Percentiles rank a stretch among this genome's conserved stretches.
phyloP scores from a whole-genome alignment of 2,329 filamentous ascomycete genomes.

The Cladosporium sp. region DNA sequence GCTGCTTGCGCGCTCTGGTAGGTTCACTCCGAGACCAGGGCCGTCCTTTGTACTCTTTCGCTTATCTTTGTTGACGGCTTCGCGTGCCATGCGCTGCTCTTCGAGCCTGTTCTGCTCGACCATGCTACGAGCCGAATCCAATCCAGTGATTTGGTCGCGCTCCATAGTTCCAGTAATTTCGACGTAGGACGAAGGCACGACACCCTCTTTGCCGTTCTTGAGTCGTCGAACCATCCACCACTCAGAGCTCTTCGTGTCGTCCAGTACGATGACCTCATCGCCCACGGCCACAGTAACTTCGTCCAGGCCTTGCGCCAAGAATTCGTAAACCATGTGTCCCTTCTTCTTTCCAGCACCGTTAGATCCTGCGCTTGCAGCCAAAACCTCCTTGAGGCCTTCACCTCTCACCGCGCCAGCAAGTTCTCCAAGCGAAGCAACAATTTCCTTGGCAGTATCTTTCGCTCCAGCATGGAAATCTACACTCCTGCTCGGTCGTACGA shows the following conservation, averaged over 20 bases:
- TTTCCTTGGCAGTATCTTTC: conserved; percentile 94
- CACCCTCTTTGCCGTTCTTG: conserved; percentile 90
- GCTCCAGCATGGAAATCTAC: conserved; percentile 95
- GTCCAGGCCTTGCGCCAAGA: conserved; percentile 92
- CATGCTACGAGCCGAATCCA: conserved; percentile 60
- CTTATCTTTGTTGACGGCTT: conserved; percentile 64
- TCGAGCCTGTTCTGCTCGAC: conserved; percentile 75
- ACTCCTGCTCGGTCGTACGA: conserved; percentile 88
- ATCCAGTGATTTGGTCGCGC: conserved; percentile 48
- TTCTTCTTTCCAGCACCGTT: conserved; percentile 60
- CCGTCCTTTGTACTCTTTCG: conserved; percentile 41
- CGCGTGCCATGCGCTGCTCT: conserved; percentile 78
- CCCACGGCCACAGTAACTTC: conserved; percentile 88
- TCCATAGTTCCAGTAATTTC: conserved; percentile 71
- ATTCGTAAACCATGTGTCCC: conserved; percentile 87
- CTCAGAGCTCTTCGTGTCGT: conserved; percentile 89
- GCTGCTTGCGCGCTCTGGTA: conserved; percentile 77
- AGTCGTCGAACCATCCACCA: conserved; percentile 95
- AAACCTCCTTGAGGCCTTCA: conserved; percentile 79
- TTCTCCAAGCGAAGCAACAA: conserved; percentile 81
- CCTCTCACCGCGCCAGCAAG: conserved; percentile 79
- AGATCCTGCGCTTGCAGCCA: conserved; percentile 67
- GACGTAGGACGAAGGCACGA: conserved; percentile 94
- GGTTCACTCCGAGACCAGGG: conserved; percentile 67
- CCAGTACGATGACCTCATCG: conserved; percentile 85